Evolutionary conservation across 2,329 filamentous ascomycete species (phyloP).

Genomic region (Pleomassaria siparia): DNA sequence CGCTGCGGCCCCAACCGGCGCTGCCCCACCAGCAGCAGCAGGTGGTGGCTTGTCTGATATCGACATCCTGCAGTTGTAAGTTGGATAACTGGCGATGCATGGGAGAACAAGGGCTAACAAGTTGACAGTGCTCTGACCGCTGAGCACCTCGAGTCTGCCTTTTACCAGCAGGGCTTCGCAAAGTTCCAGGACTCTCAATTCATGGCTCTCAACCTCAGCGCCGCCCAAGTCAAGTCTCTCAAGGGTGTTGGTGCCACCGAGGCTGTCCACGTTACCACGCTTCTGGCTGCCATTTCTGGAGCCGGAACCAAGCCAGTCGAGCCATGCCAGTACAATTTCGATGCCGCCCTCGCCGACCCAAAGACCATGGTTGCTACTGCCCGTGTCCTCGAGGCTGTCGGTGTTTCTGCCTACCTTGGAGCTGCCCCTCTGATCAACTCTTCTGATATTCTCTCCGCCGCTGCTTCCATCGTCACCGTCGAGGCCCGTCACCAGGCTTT

Average conservation of each 20-base stretch:
- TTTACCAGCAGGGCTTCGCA: constrained; percentile 71
- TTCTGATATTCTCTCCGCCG: constrained; percentile 63
- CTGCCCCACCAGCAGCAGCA: constrained; percentile 23
- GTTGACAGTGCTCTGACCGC: constrained; percentile 65
- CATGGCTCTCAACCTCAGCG: constrained; percentile 60
- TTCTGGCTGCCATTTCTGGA: constrained; percentile 62
- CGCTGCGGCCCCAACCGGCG: constrained; percentile 8
- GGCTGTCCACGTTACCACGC: constrained; percentile 60
- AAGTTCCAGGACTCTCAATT: constrained; percentile 68
- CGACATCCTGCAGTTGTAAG: constrained; percentile 58
- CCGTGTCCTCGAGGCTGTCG: constrained; percentile 70
- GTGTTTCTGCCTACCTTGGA: constrained; percentile 71
- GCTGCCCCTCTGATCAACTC: constrained; percentile 66
- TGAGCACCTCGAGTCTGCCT: constrained; percentile 72
- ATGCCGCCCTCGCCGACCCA: constrained; percentile 60
- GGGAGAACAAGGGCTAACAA: constrained; percentile 33
- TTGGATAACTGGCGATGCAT: constrained; percentile 8
- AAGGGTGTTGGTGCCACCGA: constrained; percentile 65
- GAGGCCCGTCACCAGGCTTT: constrained; percentile 75
- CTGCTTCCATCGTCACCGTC: constrained; percentile 70
- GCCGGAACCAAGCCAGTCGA: constrained; percentile 66
- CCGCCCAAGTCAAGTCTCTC: constrained; percentile 60
- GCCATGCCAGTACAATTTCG: constrained; percentile 72
- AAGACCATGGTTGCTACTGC: constrained; percentile 69
- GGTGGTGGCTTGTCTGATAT: constrained; percentile 48